These are phyloP conservation scores for Trichophyton verrucosum DNA, from an alignment of 2,329 filamentous ascomycete genomes.

Conservation along the genomic window DNA sequence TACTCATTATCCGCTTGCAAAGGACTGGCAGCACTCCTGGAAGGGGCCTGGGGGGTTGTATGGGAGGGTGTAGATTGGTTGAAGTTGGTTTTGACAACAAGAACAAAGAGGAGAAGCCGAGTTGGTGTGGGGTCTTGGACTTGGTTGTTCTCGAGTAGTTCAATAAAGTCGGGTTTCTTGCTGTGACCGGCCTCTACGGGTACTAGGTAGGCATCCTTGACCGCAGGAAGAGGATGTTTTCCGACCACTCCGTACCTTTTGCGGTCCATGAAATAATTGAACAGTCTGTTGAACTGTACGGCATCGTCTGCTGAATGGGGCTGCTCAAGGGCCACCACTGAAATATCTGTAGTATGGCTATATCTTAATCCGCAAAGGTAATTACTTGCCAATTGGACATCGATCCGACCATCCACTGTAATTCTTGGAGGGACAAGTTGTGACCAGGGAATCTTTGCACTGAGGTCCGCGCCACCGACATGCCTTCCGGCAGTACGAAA, in stretches of 20 bases:
- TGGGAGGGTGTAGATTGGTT: conserved; percentile 29
- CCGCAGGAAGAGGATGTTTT: conserved; percentile 59
- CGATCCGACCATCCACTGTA: conserved; percentile 57
- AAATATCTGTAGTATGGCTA: conserved; percentile 68
- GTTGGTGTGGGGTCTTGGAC: conserved; percentile 61
- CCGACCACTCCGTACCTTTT: conserved; percentile 78
- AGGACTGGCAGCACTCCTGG: conserved; percentile 18
- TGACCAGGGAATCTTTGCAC: conserved; percentile 55
- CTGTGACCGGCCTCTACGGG: conserved; percentile 62
- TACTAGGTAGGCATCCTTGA: conserved; percentile 84
- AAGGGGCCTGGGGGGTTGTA: conserved; percentile 29
- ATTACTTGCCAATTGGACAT: conserved; percentile 69
- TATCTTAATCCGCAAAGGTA: conserved; percentile 82
- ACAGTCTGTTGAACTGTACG: conserved; percentile 59
- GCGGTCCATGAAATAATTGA: conserved; percentile 73
- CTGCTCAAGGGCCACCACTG: conserved; percentile 59
- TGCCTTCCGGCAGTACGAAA: conserved; percentile 69
- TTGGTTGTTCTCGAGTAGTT: conserved; percentile 73
- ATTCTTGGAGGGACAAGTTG: conserved; percentile 57
- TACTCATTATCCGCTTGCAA: neutral
- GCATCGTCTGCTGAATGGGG: conserved; percentile 47
- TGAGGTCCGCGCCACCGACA: conserved; percentile 71
- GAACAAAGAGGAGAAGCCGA: conserved; percentile 67
- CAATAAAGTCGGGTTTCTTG: conserved; percentile 68
- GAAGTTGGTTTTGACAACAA: conserved; percentile 60